Evolutionary conservation across 345 rosid genomes (phyloP), one percentile per base, ranked within the genome.

Genomic region (Aquilaria yunnanensis): DNA sequence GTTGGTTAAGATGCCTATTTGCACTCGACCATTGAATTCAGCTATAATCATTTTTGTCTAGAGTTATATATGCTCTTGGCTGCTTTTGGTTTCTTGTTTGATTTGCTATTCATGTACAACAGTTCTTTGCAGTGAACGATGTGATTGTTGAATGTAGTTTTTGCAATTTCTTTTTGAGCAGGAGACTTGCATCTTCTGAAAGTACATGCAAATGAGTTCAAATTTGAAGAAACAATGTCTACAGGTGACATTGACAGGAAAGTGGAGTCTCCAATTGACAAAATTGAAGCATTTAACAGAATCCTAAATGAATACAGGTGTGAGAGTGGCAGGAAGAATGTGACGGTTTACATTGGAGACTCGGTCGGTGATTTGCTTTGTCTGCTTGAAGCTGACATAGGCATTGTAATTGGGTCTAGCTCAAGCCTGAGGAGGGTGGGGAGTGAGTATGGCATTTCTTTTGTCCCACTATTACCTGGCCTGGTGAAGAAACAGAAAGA

Each of bases 291-390:
- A 51, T 94, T 90, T 70, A 70, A 64, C 55, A 66, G 66, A 61
- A 78, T 87, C 60, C 12, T 88, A 60, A 63, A 72, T 67, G 78
- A 57, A 45, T 37, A 37, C 43, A 37, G 8, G 43, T 69, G 66
- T 5, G 49, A 62, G 41, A 46, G 60, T 52, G 75, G 74, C 66
- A 73, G 63, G 51, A 85, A 79, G 75, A 78, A 73, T 55, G 48
- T 80, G 71, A 88, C 83, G 57, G 78, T 94, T 58, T 94, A 90
- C 66, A 79, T 94, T 61, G 99, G 97, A 63, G 97, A 86, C 59
- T 86, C 97, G 0, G 86, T 90, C 31, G 96, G 95, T 12, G 99
- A 94, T 80, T 67, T 94, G 78, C 96, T 90, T 33, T 94, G 97
- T 76, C 81, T 94, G 68, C 87, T 94, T 13, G 77, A 83, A 77